Evolutionary conservation across 352 stramenopile species (phyloP).

Genomic region (Phytophthora sp.): DNA sequence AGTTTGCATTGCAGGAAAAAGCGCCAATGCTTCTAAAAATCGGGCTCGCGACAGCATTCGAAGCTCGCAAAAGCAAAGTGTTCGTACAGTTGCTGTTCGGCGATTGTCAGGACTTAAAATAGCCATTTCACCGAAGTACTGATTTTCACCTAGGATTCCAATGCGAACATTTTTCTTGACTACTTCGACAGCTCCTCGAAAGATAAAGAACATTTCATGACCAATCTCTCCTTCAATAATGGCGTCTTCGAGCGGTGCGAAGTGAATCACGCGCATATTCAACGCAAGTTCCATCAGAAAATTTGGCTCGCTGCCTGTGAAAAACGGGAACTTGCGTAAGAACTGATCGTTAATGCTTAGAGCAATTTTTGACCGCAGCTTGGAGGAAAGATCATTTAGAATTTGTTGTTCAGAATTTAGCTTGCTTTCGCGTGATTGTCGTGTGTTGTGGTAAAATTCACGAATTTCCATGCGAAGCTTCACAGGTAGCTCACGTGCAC

Average conservation of each 20-base stretch:
- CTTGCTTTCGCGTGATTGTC: constrained; percentile 68
- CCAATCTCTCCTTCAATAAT: constrained; percentile 76
- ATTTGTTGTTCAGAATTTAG: constrained; percentile 69
- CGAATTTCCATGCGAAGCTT: constrained; percentile 77
- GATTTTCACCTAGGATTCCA: constrained; percentile 68
- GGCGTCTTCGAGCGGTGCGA: constrained; percentile 47
- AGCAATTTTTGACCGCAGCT: constrained; percentile 79
- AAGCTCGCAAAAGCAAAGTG: constrained; percentile 73
- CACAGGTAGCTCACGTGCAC: constrained; percentile 64
- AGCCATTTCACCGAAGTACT: constrained; percentile 83
- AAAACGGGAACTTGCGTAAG: constrained; percentile 79
- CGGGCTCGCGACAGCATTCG: constrained; percentile 63
- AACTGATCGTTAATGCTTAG: constrained; percentile 82
- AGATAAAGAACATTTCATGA: constrained; percentile 77
- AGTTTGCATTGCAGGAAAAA: constrained; percentile 59
- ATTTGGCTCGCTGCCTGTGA: constrained; percentile 72
- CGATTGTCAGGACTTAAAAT: constrained; percentile 69
- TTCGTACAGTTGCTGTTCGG: constrained; percentile 67
- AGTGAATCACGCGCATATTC: constrained; percentile 82
- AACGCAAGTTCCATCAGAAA: constrained; percentile 82
- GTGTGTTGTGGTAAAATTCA: constrained; percentile 81
- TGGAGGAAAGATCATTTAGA: constrained; percentile 66
- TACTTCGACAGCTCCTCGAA: constrained; percentile 63
- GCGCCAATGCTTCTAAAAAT: constrained; percentile 57
- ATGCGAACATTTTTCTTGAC: constrained; percentile 56